A percentile compares a stretch with the other conserved stretches of the same genome.
phyloP scores from a whole-genome alignment of 371 early-diverging fungal species.

The Smittium culicis region DNA sequence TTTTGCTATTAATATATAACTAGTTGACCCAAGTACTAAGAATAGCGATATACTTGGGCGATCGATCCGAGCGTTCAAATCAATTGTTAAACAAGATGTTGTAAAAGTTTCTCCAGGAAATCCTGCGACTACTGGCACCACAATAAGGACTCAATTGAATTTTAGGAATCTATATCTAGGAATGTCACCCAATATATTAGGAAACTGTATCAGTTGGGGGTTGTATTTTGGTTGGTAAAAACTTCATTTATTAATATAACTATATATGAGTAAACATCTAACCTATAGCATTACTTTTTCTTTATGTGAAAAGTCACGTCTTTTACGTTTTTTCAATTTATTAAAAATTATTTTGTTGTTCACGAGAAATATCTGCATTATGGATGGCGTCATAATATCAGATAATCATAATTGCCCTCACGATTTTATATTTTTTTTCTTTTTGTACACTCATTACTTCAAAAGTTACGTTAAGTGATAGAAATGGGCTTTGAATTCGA shows the following conservation, averaged over 20 bases:
- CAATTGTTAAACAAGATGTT: neutral
- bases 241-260: no score
- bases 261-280: conserved; percentile 23
- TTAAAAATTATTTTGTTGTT: no score
- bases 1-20: neutral
- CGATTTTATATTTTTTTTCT: no score
- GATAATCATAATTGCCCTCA: no score
- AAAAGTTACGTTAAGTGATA: no score
- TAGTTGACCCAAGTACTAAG: conserved; percentile 1
- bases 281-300: neutral
- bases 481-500: no score
- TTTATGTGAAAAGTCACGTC: neutral
- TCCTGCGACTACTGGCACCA: no score
- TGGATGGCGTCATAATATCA: no score
- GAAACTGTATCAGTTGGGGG: conserved; percentile 87
- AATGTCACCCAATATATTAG: conserved; percentile 75
- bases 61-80: conserved; percentile 42
- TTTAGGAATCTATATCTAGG: conserved; percentile 71
- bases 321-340: no score
- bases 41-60: conserved; percentile 39
- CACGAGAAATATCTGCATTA: no score
- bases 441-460: no score
- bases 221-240: conserved; percentile 88
- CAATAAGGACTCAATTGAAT: neutral
- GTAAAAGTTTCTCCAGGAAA: neutral